Percentiles rank a stretch among this genome's conserved stretches.
These are phyloP conservation scores for Alectoria sarmentosa DNA, from an alignment of 495 filamentous ascomycete genomes.

Conservation along the genomic window DNA sequence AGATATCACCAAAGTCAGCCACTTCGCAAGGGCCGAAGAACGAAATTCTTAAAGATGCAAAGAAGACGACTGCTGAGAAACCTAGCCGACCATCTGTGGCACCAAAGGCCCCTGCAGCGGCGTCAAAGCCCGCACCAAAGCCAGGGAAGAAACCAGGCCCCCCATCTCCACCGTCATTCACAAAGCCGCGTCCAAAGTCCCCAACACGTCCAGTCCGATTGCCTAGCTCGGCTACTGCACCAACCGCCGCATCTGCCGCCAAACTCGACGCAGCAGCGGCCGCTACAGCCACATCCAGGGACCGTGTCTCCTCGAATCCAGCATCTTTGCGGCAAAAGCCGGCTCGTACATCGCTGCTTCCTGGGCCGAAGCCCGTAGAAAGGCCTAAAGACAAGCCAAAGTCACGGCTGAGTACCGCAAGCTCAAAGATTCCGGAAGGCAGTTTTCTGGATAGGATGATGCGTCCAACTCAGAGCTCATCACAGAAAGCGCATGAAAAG, in stretches of 20 bases:
- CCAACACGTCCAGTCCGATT: conserved; percentile 57
- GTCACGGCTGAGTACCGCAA: conserved; percentile 37
- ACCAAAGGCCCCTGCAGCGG: conserved; percentile 25
- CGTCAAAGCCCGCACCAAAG: conserved; percentile 23
- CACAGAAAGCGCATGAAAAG: conserved; percentile 72
- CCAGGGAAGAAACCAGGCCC: conserved; percentile 20
- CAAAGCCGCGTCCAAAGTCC: conserved; percentile 56
- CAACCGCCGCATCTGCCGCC: conserved; percentile 53
- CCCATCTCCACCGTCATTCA: conserved; percentile 24
- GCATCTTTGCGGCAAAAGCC: conserved; percentile 32
- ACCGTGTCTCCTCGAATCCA: conserved; percentile 14
- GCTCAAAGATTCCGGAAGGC: conserved; percentile 51
- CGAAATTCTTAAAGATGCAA: conserved; percentile 5
- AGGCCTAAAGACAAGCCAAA: conserved; percentile 31
- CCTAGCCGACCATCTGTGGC: conserved; percentile 11
- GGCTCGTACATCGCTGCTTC: conserved; percentile 37
- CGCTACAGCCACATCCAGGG: conserved; percentile 14
- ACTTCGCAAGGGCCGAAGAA: conserved; percentile 19
- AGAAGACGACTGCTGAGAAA: background rate
- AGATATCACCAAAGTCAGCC: conserved; percentile 12
- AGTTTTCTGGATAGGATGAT: conserved; percentile 88
- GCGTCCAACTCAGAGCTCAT: conserved; percentile 75
- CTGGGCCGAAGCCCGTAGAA: conserved; percentile 31
- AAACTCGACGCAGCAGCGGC: conserved; percentile 40
- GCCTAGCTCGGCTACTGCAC: conserved; percentile 53